Evolutionary conservation across 1,284 basidiomycete species (phyloP).

Genomic region (Malassezia globosa): DNA sequence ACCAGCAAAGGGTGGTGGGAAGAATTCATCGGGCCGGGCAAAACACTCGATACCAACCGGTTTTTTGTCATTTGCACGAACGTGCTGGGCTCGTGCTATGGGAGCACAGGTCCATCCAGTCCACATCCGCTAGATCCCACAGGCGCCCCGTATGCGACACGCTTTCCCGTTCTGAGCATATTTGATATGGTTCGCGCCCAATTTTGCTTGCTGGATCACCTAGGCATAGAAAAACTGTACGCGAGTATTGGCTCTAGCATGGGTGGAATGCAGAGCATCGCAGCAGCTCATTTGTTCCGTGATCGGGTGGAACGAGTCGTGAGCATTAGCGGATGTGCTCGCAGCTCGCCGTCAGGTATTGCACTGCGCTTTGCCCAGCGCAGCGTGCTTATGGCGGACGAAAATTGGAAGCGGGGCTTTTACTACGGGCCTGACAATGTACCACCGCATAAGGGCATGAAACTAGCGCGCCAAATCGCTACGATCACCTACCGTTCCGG

Average conservation of each 20-base stretch:
- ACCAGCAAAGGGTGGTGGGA: constrained; percentile 93
- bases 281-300: constrained; percentile 85
- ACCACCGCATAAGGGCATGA: constrained; percentile 96
- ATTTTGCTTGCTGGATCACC: constrained; percentile 70
- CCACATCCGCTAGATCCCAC: constrained; percentile 55
- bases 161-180: constrained; percentile 79
- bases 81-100: constrained; percentile 93
- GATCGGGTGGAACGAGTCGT: constrained; percentile 76
- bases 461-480: constrained; percentile 93
- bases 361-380: constrained; percentile 93
- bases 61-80: constrained; percentile 95
- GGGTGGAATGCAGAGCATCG: constrained; percentile 96
- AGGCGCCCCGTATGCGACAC: constrained; percentile 63
- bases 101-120: constrained; percentile 83
- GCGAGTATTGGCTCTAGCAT: constrained; percentile 87
- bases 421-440: constrained; percentile 71
- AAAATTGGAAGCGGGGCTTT: constrained; percentile 97
- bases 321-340: constrained; percentile 83
- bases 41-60: constrained; percentile 75
- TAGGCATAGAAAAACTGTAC: constrained; percentile 74
- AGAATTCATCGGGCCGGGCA: constrained; percentile 86
- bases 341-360: constrained; percentile 78
- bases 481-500: constrained; percentile 98
- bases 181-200: constrained; percentile 95
- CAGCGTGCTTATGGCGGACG: constrained; percentile 92